These are phyloP conservation scores for Xerocomellus chrysenteron DNA, from an alignment of 768 basidiomycete genomes.

Conservation along the genomic window DNA sequence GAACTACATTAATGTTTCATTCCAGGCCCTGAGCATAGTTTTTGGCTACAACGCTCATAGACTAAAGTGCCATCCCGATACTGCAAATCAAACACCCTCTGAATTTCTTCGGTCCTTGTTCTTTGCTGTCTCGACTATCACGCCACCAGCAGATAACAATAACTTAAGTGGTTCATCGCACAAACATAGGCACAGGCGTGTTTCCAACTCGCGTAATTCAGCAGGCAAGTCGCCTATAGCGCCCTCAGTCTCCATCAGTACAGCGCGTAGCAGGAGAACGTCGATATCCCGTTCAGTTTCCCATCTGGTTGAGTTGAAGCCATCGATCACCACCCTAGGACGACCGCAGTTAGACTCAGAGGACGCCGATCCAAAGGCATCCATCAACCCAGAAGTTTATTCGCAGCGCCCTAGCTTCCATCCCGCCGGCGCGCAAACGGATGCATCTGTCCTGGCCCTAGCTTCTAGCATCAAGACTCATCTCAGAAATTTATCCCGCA, in stretches of 20 bases:
- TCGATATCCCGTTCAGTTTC: conserved; percentile 26
- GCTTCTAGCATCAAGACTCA: conserved; percentile 10
- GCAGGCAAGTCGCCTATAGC: conserved; percentile 16
- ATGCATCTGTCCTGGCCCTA: conserved; percentile 14
- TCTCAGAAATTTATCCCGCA: conserved; percentile 13
- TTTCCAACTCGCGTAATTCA: conserved; percentile 22
- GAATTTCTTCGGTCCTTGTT: conserved; percentile 41
- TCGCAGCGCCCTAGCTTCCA: conserved; percentile 12
- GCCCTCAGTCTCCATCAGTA: conserved; percentile 17
- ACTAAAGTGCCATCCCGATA: conserved; percentile 44
- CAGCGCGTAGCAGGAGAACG: conserved; percentile 26
- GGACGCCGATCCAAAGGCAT: conserved; percentile 5
- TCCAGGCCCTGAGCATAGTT: conserved; percentile 56
- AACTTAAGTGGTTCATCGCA: neutral
- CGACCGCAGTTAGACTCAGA: conserved; percentile 16
- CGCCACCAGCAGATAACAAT: conserved; percentile 17
- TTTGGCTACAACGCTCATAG: conserved; percentile 62
- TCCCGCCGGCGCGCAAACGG: conserved; percentile 11
- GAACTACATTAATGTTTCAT: conserved; percentile 9
- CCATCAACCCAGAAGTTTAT: neutral
- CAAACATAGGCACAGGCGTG: conserved; percentile 21
- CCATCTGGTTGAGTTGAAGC: conserved; percentile 17
- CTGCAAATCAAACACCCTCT: conserved; percentile 17
- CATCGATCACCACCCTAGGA: conserved; percentile 14
- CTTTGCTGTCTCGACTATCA: conserved; percentile 24